These are phyloP conservation scores for Leccinum subgranulosum DNA, from an alignment of 768 basidiomycete species.

Conservation along the genomic window DNA sequence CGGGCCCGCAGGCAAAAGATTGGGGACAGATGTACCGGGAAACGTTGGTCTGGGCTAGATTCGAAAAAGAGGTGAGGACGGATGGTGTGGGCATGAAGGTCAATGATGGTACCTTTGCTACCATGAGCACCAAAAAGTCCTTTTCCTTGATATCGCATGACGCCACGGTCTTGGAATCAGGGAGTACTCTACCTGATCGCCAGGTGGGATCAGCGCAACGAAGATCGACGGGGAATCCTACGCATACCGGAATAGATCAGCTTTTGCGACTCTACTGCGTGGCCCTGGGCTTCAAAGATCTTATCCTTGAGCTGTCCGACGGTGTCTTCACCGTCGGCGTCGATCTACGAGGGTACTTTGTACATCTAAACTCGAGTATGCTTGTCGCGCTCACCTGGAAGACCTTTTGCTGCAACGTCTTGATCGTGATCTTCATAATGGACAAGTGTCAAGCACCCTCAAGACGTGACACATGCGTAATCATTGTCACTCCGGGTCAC, in stretches of 20 bases:
- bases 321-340: conserved; percentile 73
- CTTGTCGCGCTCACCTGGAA: conserved; percentile 56
- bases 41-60: conserved; percentile 53
- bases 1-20: conserved; percentile 21
- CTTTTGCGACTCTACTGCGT: conserved; percentile 77
- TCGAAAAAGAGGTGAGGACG: conserved; percentile 3
- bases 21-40: conserved; percentile 19
- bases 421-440: conserved; percentile 90
- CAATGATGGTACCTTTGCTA: conserved; percentile 70
- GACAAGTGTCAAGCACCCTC: conserved; percentile 14
- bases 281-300: conserved; percentile 74
- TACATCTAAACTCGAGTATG: not conserved
- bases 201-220: not conserved
- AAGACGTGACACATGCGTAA: conserved; percentile 23
- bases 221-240: conserved; percentile 8
- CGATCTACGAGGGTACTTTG: conserved; percentile 46
- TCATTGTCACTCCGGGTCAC: conserved; percentile 19
- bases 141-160: conserved; percentile 95
- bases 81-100: not conserved
- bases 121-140: conserved; percentile 99
- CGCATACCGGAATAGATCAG: conserved; percentile 87
- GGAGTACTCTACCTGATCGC: conserved; percentile 79
- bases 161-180: conserved; percentile 84
- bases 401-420: conserved; percentile 92
- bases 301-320: conserved; percentile 78